Base-by-base conservation (phyloP, 306 rosid species). In the Inga leiocalycina region DNA sequence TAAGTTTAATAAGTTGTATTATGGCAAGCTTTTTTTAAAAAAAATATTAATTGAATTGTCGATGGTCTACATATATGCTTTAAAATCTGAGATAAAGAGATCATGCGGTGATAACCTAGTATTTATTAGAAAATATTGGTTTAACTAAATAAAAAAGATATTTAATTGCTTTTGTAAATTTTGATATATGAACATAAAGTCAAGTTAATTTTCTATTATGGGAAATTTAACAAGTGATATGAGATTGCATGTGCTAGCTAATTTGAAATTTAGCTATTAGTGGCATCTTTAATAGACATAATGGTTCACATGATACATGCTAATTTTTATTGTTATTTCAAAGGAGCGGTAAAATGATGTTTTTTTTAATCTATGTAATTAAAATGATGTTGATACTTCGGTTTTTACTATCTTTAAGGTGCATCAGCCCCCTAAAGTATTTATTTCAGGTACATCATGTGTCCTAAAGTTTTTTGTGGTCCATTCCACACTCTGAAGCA, bases 91-190 rank as follows among this genome's bases (percentile, higher is more conserved):
- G 46, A 44, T 44, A 44, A 44, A 2, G 46, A 44, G 46, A 44
- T 44, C 46, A 44, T 44, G 11, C 12, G 12, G 3, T 44, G 46
- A 44, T 44, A 45, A 45, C 4, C 15, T 45, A 45, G 43, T 0
- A 24, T 77, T 83, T 76, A 83, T 57, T 32, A 32, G 3, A 57
- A 70, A 70, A 78, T 83, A 19, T 62, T 34, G 45, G 13, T 77
- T 57, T 8, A 3, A 70, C 7, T 43, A 15, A 83, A 77, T 57
- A 64, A 59, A 77, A 46, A 46, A 71, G 41, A 82, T 15, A 24
- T 71, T 48, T 48, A 37, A 20, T 65, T 20, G 20, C 75, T 78
- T 45, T 72, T 35, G 76, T 83, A 46, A 41, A 20, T 71, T 34
- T 66, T 66, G 34, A 16, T 66, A 32, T 14, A 34, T 56, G 71